Conservation (phyloP, 768 basidiomycete species). For the Gymnopilus junonius region DNA sequence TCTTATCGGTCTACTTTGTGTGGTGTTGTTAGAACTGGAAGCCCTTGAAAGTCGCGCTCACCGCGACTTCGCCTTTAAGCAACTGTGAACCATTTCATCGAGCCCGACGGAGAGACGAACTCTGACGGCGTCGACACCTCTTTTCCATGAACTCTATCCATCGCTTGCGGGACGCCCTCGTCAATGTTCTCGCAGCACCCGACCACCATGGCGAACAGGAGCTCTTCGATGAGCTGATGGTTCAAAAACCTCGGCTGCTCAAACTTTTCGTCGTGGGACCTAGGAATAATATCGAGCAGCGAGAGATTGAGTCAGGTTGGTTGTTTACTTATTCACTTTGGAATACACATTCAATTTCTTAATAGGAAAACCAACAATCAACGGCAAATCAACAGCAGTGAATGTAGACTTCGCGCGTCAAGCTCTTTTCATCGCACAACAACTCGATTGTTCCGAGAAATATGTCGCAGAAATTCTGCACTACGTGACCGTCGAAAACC, state of each 20-base stretch:
- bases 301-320: slow-evolving; percentile 70
- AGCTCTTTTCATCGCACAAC: slow-evolving; percentile 76
- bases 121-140: neutral
- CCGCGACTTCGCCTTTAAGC: neutral
- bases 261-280: slow-evolving; percentile 69
- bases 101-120: neutral
- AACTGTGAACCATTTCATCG: neutral
- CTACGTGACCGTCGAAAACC: slow-evolving; percentile 62
- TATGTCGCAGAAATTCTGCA: slow-evolving; percentile 75
- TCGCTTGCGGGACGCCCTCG: slow-evolving; percentile 56
- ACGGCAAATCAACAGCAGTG: slow-evolving; percentile 70
- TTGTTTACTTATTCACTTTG: slow-evolving; percentile 4
- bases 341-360: neutral
- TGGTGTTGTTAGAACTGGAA: neutral
- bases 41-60: neutral
- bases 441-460: slow-evolving; percentile 83
- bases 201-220: slow-evolving; percentile 66
- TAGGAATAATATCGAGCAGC: slow-evolving; percentile 65
- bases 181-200: slow-evolving; percentile 48
- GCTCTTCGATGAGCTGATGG: slow-evolving; percentile 75
- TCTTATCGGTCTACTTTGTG: neutral
- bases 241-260: slow-evolving; percentile 65
- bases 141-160: slow-evolving; percentile 63
- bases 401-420: slow-evolving; percentile 83
- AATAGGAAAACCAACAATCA: slow-evolving; percentile 66